Conservation (phyloP, 306 rosid species). For the Fagus sylvatica region DNA sequence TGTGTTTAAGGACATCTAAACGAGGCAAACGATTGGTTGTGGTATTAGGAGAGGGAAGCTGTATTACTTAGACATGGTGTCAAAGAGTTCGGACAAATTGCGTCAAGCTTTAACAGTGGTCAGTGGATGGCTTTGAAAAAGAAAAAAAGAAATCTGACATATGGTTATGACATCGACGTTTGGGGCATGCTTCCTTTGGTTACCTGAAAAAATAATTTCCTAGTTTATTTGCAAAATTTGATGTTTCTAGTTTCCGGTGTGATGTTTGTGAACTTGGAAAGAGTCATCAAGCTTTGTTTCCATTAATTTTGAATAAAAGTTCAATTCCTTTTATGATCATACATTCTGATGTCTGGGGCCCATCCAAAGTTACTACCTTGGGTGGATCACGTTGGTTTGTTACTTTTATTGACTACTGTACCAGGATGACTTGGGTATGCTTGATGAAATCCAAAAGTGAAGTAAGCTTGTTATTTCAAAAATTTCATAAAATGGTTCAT, state of each 20-base stretch:
- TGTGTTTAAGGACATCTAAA: conserved; percentile 9
- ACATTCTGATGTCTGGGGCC: not conserved
- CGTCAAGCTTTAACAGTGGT: conserved; percentile 1
- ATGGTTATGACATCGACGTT: not conserved
- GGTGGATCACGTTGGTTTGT: conserved; percentile 5
- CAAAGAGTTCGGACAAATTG: not conserved
- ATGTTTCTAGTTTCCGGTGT: too few relatives aligned
- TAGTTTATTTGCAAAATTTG: not conserved
- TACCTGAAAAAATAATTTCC: conserved; percentile 3
- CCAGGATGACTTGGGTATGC: not conserved
- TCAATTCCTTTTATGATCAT: too few relatives aligned
- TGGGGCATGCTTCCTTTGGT: conserved; percentile 8
- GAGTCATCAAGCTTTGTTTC: too few relatives aligned
- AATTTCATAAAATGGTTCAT: too few relatives aligned
- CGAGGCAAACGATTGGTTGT: not conserved
- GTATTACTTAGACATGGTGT: not conserved
- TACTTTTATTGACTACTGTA: conserved; percentile 10
- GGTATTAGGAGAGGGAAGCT: not conserved
- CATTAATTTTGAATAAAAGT: too few relatives aligned
- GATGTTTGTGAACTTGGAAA: too few relatives aligned
- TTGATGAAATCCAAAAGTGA: too few relatives aligned
- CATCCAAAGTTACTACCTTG: conserved; percentile 2
- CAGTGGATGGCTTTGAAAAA: not conserved
- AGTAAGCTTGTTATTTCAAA: too few relatives aligned
- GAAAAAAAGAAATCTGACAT: not conserved